phyloP scores from a whole-genome alignment of 768 basidiomycete species.

The Boletus reticulatus region DNA sequence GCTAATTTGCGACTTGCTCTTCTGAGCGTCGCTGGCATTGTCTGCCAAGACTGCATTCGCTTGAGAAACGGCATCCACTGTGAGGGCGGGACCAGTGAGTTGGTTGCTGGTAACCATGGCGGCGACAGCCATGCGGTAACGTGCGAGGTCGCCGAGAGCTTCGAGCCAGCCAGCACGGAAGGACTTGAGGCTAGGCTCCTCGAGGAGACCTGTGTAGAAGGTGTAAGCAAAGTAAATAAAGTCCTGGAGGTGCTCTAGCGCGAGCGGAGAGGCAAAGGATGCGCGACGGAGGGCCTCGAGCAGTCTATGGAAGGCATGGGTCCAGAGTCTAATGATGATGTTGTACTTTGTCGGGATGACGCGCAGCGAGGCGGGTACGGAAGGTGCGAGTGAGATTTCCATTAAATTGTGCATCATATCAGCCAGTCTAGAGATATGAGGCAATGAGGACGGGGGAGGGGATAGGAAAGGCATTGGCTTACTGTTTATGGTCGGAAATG shows the following conservation, averaged over 20 bases:
- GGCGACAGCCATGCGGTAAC: constrained; percentile 96
- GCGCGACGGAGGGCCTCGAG: constrained; percentile 89
- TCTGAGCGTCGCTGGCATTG: constrained; percentile 25
- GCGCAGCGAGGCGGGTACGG: constrained; percentile 84
- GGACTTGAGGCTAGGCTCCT: constrained; percentile 65
- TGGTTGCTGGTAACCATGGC: constrained; percentile 63
- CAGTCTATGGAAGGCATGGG: constrained; percentile 83
- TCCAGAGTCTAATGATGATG: constrained; percentile 92
- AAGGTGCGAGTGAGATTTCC: constrained; percentile 79
- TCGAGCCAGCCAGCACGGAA: constrained; percentile 93
- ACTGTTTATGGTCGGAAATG: constrained; percentile 83
- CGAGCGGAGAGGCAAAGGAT: constrained; percentile 59
- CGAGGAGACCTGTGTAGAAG: constrained; percentile 87
- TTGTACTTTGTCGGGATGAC: constrained; percentile 93
- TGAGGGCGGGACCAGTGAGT: constrained; percentile 44
- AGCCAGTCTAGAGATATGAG: constrained; percentile 60
- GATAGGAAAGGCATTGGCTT: constrained; percentile 28
- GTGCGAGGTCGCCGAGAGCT: constrained; percentile 92
- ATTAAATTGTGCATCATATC: constrained; percentile 90
- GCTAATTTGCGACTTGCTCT: constrained; percentile 35
- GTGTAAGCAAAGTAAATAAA: constrained; percentile 95
- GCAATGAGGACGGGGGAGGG: constrained; percentile 1
- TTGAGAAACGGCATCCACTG: constrained; percentile 53
- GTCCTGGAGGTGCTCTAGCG: constrained; percentile 90
- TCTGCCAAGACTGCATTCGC: constrained; percentile 35